Evolutionary conservation across 2,329 filamentous ascomycete genomes (phyloP), one percentile per base, ranked within the genome.

Genomic region (Mycocentrospora acerina): DNA sequence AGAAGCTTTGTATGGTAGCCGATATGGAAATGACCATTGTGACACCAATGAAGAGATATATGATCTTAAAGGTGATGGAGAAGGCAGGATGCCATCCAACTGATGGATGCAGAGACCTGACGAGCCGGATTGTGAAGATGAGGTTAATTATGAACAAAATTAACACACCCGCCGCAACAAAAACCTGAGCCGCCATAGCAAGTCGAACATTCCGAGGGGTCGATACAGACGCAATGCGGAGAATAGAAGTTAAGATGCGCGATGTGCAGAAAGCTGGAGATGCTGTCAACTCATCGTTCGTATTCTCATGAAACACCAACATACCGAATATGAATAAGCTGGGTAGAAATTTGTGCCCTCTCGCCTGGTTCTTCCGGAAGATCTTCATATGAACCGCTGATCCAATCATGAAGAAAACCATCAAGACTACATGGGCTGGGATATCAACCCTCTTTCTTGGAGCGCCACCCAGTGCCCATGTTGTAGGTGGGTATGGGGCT

Each of bases 91-190:
- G 75, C 87, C 88, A 91, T 41, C 87, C 88, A 22, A 88, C 61
- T 2, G 64, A 59, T 0, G 88, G 87, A 57, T 90, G 86, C 30
- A 81, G 79, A 4, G 85, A 85, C 37, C 89, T 79, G 13, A 93
- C 66, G 17, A 95, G 75, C 30, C 89, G 82, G 66, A 89, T 86
- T 0, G 83, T 70, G 59, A 90, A 87, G 56, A 93, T 70, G 28
- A 94, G 69, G 68, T 95, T 93, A 66, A 89, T 71, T 55, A 91
- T 69, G 66, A 87, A 91, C 17, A 94, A 71, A 7, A 94, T 66
- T 24, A 94, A 62, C 12, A 90, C 81, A 28, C 88, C 88, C 0
- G 85, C 83, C 29, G 82, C 80, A 40, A 88, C 79, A 54, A 93
- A 82, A 57, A 93, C 78, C 48, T 75, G 74, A 3, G 86, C 80